Evolutionary conservation across 441 rosid species (phyloP).

Genomic region (Brassica hybrid): DNA sequence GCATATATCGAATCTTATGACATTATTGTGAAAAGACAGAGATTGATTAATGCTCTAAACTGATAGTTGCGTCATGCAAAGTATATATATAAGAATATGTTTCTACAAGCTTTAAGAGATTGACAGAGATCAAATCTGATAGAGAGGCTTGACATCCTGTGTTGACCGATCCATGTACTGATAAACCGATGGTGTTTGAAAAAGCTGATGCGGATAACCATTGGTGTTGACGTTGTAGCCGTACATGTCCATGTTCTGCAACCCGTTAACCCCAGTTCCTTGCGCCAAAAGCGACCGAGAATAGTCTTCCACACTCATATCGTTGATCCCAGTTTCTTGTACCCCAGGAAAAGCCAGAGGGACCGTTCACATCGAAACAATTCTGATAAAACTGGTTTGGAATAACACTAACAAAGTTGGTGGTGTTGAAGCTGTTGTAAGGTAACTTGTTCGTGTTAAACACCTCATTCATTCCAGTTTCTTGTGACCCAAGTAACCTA

Average conservation of each 20-base stretch:
- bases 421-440: slow-evolving; percentile 14
- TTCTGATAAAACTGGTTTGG: slow-evolving; percentile 10
- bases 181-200: slow-evolving; percentile 7
- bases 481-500: slow-evolving; percentile 6
- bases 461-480: background rate
- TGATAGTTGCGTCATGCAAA: too few relatives aligned
- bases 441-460: slow-evolving; percentile 16
- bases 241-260: slow-evolving; percentile 23
- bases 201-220: slow-evolving; percentile 26
- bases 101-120: too few relatives aligned
- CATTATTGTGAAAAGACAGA: too few relatives aligned
- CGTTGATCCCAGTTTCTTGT: background rate
- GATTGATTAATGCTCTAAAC: too few relatives aligned
- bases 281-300: too few relatives aligned
- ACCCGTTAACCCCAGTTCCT: background rate
- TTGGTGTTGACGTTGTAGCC: slow-evolving; percentile 5
- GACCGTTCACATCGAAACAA: background rate
- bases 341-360: background rate
- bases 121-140: background rate
- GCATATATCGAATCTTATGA: too few relatives aligned
- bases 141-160: background rate
- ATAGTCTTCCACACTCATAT: too few relatives aligned
- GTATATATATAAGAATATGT: too few relatives aligned
- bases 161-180: slow-evolving; percentile 15
- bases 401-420: background rate